Conservation (phyloP, 192 early-diverging fungal species). For the Rhizophagus sp. region DNA sequence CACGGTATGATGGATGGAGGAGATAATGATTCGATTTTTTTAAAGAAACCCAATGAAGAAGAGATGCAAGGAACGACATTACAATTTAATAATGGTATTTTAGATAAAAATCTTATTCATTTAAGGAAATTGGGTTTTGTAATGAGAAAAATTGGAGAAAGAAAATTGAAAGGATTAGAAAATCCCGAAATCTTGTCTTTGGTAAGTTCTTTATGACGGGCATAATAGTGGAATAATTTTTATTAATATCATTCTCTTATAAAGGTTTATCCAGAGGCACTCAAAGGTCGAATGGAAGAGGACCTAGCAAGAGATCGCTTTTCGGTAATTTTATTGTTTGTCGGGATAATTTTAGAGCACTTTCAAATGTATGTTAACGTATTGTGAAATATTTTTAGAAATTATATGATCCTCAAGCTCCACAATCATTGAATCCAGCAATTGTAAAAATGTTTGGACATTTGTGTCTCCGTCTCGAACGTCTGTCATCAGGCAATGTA, state of each 20-base stretch:
- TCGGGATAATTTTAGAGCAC: not conserved
- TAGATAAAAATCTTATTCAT: conserved; percentile 53
- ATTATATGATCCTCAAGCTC: conserved; percentile 31
- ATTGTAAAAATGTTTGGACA: conserved; percentile 49
- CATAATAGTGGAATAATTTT: conserved; percentile 29
- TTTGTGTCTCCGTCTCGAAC: conserved; percentile 62
- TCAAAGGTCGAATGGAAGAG: conserved; percentile 48
- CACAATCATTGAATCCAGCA: conserved; percentile 47
- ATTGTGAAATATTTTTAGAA: conserved; percentile 31
- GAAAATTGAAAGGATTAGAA: conserved; percentile 85
- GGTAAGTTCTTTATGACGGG: conserved; percentile 40
- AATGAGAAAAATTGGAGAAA: conserved; percentile 77
- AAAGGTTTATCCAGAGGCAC: conserved; percentile 47
- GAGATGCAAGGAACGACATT: conserved; percentile 30
- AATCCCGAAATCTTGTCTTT: conserved; percentile 80
- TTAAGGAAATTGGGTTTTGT: conserved; percentile 70
- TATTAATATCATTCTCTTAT: conserved; percentile 10
- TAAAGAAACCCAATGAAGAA: conserved; percentile 29
- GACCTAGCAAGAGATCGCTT: conserved; percentile 12
- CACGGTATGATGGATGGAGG: conserved; percentile 33
- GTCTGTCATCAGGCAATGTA: conserved; percentile 46
- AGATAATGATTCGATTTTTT: conserved; percentile 30
- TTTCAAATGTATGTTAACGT: not conserved
- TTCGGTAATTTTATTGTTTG: not conserved
- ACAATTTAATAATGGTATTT: conserved; percentile 23